Evolutionary conservation across 2,329 filamentous ascomycete genomes (phyloP).

Genomic region (Pseudogymnoascus sp.): DNA sequence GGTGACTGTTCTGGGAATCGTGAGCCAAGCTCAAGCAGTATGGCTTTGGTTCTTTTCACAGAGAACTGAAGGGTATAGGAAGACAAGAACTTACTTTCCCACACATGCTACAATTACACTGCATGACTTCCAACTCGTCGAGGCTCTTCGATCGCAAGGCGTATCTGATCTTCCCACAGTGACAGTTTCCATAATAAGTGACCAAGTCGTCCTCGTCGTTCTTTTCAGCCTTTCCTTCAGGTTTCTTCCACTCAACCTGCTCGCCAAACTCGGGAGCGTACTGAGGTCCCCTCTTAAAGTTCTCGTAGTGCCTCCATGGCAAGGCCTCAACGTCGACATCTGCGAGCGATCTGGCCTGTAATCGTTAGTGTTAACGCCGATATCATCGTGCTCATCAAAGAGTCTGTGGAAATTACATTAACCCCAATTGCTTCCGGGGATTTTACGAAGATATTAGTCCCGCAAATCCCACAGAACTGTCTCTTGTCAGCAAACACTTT

Average conservation of each 20-base stretch:
- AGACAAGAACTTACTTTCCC: constrained; percentile 15
- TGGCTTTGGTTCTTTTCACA: not conserved
- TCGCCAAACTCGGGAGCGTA: not conserved
- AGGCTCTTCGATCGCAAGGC: constrained; percentile 17
- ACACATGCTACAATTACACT: constrained; percentile 25
- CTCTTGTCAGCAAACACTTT: not conserved
- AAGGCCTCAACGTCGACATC: constrained; percentile 8
- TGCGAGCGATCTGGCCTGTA: constrained; percentile 10
- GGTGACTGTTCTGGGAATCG: constrained; percentile 17
- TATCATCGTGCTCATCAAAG: not conserved
- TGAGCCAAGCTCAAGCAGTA: constrained; percentile 1
- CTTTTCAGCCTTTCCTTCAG: not conserved
- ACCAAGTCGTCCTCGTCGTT: not conserved
- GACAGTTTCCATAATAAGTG: constrained; percentile 23
- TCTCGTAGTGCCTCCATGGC: not conserved
- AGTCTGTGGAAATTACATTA: not conserved
- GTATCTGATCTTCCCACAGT: constrained; percentile 23
- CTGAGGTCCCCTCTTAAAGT: not conserved
- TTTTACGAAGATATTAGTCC: not conserved
- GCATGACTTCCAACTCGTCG: constrained; percentile 16
- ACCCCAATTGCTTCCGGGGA: not conserved
- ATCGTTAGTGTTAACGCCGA: not conserved
- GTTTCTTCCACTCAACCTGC: not conserved
- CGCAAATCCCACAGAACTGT: not conserved
- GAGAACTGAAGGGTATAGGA: not conserved